phyloP scores from a whole-genome alignment of 2,329 filamentous ascomycete genomes.

The Dendryphion nanum region DNA sequence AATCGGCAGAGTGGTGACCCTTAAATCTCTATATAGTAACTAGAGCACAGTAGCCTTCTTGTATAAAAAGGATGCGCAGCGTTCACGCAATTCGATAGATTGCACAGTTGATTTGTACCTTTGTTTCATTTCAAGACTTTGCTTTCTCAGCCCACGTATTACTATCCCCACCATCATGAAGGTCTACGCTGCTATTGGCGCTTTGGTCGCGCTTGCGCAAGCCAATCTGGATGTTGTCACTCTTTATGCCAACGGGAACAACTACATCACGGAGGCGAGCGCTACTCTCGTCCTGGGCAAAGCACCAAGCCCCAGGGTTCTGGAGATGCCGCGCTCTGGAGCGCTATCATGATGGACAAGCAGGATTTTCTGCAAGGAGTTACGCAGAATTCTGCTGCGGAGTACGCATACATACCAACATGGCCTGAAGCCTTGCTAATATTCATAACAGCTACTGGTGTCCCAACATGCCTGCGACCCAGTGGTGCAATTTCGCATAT shows the following conservation, averaged over 20 bases:
- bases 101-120: no score
- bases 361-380: conserved; percentile 23
- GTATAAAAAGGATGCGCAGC: no score
- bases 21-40: no score
- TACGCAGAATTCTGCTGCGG: conserved; percentile 16
- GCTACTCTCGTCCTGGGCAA: conserved; percentile 21
- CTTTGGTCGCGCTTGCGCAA: not conserved
- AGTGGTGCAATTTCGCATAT: not conserved
- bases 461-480: not conserved
- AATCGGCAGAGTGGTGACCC: no score
- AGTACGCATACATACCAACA: no score
- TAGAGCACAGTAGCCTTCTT: no score
- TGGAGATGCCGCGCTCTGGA: conserved; percentile 23
- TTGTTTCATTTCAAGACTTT: no score
- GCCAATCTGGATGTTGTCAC: not conserved
- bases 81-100: no score
- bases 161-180: no score
- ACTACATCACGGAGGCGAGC: conserved; percentile 11
- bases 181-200: not conserved
- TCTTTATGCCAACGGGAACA: not conserved
- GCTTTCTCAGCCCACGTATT: no score
- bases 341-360: conserved; percentile 23
- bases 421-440: no score
- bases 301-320: conserved; percentile 12
- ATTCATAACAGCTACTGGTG: not conserved